Percentiles rank a stretch among this genome's conserved stretches.
phyloP scores from a whole-genome alignment of 176 grass and related monocot species.

The Thalia dealbata region DNA sequence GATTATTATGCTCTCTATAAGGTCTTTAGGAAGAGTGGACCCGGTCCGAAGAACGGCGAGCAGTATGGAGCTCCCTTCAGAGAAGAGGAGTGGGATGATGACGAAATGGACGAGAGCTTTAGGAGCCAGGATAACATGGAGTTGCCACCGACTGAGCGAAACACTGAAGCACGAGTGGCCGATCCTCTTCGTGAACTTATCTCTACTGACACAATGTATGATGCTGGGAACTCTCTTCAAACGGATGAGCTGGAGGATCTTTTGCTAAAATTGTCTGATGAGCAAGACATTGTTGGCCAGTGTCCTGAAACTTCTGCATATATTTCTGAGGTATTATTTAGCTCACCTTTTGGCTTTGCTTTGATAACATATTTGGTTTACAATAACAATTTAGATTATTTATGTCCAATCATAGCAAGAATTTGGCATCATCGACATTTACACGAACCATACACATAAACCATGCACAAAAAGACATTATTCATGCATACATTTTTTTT shows the following conservation, averaged over 20 bases:
- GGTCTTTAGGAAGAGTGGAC: slow-evolving; percentile 86
- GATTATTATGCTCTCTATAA: slow-evolving; percentile 75
- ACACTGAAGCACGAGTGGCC: not conserved
- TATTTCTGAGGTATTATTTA: not conserved
- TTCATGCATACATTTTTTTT: too few species aligned
- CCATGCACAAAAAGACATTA: not conserved
- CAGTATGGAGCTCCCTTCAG: slow-evolving; percentile 86
- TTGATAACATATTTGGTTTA: not conserved
- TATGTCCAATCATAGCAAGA: not conserved
- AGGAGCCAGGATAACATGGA: not conserved
- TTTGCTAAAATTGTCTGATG: slow-evolving; percentile 12
- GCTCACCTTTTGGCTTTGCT: not conserved
- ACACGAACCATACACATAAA: not conserved
- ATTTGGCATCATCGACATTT: too few species aligned
- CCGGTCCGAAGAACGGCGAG: slow-evolving; percentile 87
- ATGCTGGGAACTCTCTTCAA: not conserved
- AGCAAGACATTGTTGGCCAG: not conserved
- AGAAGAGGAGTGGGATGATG: slow-evolving; percentile 71
- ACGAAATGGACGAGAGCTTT: slow-evolving; percentile 1
- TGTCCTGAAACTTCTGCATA: not conserved
- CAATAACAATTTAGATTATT: not conserved
- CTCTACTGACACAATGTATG: not conserved
- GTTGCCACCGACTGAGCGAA: not conserved
- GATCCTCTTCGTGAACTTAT: not conserved
- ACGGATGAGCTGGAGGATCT: slow-evolving; percentile 4